phyloP scores from a whole-genome alignment of 768 basidiomycete species.

The Russula sp. region DNA sequence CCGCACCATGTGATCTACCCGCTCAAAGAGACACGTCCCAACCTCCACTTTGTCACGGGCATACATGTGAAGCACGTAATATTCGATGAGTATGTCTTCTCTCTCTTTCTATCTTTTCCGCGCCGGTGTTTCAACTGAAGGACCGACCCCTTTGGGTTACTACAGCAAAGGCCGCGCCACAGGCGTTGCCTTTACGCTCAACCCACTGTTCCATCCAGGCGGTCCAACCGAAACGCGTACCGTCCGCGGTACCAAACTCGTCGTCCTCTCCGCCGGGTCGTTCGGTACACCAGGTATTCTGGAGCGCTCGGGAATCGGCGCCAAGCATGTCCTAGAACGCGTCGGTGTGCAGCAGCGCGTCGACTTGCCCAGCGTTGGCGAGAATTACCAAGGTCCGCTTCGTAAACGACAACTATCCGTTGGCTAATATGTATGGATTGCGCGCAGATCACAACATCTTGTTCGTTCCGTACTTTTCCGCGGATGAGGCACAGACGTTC shows the following conservation, averaged over 20 bases:
- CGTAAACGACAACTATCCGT: too few relatives aligned
- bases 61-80: constrained; percentile 31
- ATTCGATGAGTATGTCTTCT: constrained; percentile 29
- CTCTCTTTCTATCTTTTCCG: neutral
- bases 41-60: constrained; percentile 29
- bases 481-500: constrained; percentile 21
- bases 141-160: too few relatives aligned
- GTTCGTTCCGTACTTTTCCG: constrained; percentile 11
- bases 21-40: constrained; percentile 25
- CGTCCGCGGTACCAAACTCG: constrained; percentile 30
- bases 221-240: constrained; percentile 2
- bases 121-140: neutral
- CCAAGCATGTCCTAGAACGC: constrained; percentile 25
- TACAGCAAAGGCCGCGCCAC: constrained; percentile 31
- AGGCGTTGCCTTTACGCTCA: constrained; percentile 33
- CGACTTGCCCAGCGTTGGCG: constrained; percentile 38
- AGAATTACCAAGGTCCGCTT: constrained; percentile 33
- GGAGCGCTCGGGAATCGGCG: constrained; percentile 44
- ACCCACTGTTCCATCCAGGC: constrained; percentile 24
- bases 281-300: constrained; percentile 44
- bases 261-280: constrained; percentile 35
- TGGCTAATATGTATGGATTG: too few relatives aligned
- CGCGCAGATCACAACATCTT: constrained; percentile 17
- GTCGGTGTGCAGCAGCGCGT: constrained; percentile 28
- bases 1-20: constrained; percentile 37